Evolutionary conservation across 345 rosid species (phyloP).

Genomic region (Syzygium grande): DNA sequence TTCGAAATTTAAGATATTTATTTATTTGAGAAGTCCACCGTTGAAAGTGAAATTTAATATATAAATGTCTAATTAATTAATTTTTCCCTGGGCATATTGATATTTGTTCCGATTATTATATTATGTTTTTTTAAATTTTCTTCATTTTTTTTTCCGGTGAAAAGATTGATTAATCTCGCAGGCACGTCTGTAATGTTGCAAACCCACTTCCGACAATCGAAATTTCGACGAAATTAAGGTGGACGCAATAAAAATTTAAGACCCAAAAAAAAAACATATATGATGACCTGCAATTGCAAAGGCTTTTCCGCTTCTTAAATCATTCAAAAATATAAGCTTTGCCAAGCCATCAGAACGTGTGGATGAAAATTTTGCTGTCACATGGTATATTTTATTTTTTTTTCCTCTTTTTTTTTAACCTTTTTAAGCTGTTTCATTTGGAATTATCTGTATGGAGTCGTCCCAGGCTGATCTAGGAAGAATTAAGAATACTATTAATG

Average conservation of each 20-base stretch:
- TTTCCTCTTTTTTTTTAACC: neutral
- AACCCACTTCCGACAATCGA: neutral
- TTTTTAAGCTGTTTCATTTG: neutral
- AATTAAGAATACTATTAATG: neutral
- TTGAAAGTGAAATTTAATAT: neutral
- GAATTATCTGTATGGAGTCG: neutral
- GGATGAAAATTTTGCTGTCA: neutral
- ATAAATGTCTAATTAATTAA: neutral
- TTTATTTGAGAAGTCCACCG: neutral
- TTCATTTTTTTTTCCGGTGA: rapidly evolving
- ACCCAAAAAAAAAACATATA: neutral
- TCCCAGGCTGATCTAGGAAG: neutral
- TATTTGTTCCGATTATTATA: no score
- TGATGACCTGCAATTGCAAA: neutral
- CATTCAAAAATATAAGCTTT: neutral
- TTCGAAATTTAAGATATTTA: neutral
- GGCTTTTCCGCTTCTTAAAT: neutral
- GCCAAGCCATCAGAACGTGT: neutral
- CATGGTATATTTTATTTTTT: neutral
- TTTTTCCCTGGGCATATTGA: neutral
- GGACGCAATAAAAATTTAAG: neutral
- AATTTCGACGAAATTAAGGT: neutral
- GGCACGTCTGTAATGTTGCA: neutral
- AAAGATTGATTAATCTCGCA: neutral
- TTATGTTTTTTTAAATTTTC: neutral